Base-by-base conservation (phyloP, 495 filamentous ascomycete genomes). In the Poronia punctata region DNA sequence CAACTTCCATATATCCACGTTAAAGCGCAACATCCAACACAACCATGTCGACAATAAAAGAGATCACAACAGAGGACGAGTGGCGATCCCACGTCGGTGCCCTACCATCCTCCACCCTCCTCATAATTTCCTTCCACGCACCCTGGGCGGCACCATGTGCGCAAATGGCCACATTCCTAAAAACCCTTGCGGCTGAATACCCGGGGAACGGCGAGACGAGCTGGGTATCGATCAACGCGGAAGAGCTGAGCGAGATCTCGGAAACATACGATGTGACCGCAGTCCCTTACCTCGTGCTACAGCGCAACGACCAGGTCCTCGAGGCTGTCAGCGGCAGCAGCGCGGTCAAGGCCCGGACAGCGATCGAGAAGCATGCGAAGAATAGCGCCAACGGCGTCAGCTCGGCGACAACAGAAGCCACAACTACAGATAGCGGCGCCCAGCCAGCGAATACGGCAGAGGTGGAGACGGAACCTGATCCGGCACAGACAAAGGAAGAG, bases 91-190 rank as follows among this genome's bases (percentile, higher is more conserved):
- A 83, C 57, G 58, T 85, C 40, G 61, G 71, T 34, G 68, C 79
- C 14, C 72, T 89, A 11, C 76, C 84, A 0, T 50, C 79, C 4
- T 70, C 79, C 5, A 72, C 83, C 8, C 75, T 95, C 24, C 65
- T 85, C 34, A 76, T 95, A 50, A 75, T 95, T 52, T 95, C 88
- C 60, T 97, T 97, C 69, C 82, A 95, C 64, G 84, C 93, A 0
- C 83, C 88, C 52, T 97, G 93, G 92, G 92, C 93, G n/a, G 86
- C 84, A 20, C 92, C 88, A 9, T 97, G 92, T 70, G 74, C 83
- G 38, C 88, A 95, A 64, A 95, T 95, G 88, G 75, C 77, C 48
- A 80, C 76, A n/a, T 82, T 95, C 40, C 80, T 99, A 42, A 66
- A 73, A 52, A 81, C 86, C 21, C 82, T 99, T 42, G 88, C 89